Evolutionary conservation across 805 yeast genomes (phyloP).

Genomic region (Candida xiaguanensis): DNA sequence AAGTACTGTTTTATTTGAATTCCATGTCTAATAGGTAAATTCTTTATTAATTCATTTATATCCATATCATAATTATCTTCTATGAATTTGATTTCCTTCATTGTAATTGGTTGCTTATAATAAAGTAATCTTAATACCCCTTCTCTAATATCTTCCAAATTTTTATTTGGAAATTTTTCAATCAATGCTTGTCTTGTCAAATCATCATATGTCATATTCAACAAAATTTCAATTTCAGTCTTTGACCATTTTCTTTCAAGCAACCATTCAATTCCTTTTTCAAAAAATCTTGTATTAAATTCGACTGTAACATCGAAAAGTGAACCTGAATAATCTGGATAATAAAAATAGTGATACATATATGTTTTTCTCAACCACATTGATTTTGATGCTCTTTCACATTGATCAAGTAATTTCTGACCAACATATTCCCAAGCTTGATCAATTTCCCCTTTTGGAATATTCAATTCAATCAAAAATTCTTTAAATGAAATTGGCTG

Average conservation of each 20-base stretch:
- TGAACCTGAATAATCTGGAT: background rate
- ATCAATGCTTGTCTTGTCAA: slow-evolving; percentile 12
- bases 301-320: background rate
- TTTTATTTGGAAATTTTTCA: slow-evolving; percentile 13
- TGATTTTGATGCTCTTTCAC: background rate
- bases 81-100: slow-evolving; percentile 9
- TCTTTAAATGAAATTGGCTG: slow-evolving; percentile 2
- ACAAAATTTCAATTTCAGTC: slow-evolving; percentile 10
- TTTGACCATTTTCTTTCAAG: slow-evolving; percentile 7
- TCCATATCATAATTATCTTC: slow-evolving; percentile 7
- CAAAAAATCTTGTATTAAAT: background rate
- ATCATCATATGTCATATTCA: slow-evolving; percentile 10
- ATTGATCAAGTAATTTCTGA: background rate
- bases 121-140: slow-evolving; percentile 2
- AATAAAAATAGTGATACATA: slow-evolving; percentile 2
- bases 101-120: slow-evolving; percentile 7
- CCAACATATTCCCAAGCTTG: background rate
- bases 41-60: background rate
- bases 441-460: background rate
- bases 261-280: background rate
- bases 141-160: slow-evolving; percentile 11
- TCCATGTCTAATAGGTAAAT: slow-evolving; percentile 4
- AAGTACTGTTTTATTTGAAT: background rate
- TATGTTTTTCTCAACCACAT: slow-evolving; percentile 2
- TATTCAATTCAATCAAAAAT: background rate